phyloP scores from a whole-genome alignment of 768 basidiomycete genomes.

The Pleurotus platypus region DNA sequence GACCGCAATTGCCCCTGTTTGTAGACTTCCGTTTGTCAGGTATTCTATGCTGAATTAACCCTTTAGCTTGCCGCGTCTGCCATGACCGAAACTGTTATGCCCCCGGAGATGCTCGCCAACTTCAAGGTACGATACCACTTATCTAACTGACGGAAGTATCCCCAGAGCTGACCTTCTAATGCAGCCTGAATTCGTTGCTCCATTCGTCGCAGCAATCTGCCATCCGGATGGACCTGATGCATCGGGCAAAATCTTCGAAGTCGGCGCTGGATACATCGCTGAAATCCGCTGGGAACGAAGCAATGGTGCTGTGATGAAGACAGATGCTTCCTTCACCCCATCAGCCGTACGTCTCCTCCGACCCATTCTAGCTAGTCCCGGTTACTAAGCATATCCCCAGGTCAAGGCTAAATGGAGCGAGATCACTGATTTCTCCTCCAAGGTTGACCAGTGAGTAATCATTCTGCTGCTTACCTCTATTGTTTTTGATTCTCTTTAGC shows the following conservation, averaged over 20 bases:
- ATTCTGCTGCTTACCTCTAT: neutral
- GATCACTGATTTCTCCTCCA: conserved; percentile 73
- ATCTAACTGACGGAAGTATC: too few relatives aligned
- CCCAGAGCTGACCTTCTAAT: neutral
- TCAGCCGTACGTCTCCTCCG: conserved; percentile 62
- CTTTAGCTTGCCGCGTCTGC: conserved; percentile 86
- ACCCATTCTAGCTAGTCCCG: neutral
- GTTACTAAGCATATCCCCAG: conserved; percentile 26
- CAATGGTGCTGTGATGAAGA: conserved; percentile 83
- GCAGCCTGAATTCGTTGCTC: conserved; percentile 89
- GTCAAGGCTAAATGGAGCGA: conserved; percentile 83
- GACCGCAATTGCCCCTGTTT: conserved; percentile 85
- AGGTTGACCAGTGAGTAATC: conserved; percentile 54
- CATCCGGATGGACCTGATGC: conserved; percentile 82
- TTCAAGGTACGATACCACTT: conserved; percentile 50
- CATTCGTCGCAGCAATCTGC: conserved; percentile 84
- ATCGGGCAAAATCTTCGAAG: conserved; percentile 82
- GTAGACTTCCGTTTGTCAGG: conserved; percentile 19
- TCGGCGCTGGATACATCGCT: conserved; percentile 89
- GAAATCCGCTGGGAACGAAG: conserved; percentile 94
- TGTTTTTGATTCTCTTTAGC: conserved; percentile 33
- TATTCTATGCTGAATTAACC: neutral
- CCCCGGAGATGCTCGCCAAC: conserved; percentile 89
- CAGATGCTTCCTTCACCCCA: conserved; percentile 88
- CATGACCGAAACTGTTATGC: conserved; percentile 96